Percentiles rank a stretch among this genome's conserved stretches.
These are phyloP conservation scores for Hericium coralloides DNA, from an alignment of 768 basidiomycete genomes.

Conservation along the genomic window DNA sequence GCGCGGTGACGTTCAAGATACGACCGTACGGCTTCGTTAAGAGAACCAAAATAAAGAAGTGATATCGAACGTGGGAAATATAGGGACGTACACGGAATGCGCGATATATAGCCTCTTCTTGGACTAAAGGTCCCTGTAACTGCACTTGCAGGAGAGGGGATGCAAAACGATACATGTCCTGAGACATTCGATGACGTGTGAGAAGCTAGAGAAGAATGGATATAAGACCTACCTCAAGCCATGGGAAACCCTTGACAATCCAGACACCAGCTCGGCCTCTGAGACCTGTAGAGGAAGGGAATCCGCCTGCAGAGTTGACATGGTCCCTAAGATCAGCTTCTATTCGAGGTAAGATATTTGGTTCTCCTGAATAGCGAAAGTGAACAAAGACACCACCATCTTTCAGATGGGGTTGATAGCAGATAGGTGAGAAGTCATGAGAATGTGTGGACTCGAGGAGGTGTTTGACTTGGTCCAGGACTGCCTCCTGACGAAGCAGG, in stretches of 20 bases:
- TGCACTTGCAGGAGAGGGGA: conserved; percentile 63
- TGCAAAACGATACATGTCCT: conserved; percentile 85
- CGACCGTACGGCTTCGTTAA: conserved; percentile 65
- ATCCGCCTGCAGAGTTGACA: conserved; percentile 39
- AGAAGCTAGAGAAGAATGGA: not conserved
- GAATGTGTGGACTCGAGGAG: conserved; percentile 41
- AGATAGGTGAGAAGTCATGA: conserved; percentile 52
- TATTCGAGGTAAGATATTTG: conserved; percentile 32
- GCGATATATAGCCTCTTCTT: conserved; percentile 71
- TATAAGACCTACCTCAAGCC: conserved; percentile 54
- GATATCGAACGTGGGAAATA: not conserved
- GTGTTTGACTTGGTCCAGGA: conserved; percentile 38
- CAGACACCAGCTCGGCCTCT: conserved; percentile 43
- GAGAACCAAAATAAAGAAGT: not conserved
- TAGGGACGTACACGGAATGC: conserved; percentile 55
- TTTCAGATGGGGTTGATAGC: conserved; percentile 58
- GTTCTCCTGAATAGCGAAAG: conserved; percentile 46
- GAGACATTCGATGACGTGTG: not conserved
- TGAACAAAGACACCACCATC: conserved; percentile 83
- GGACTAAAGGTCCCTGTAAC: conserved; percentile 85
- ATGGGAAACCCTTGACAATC: conserved; percentile 72
- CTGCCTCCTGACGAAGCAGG: conserved; percentile 45
- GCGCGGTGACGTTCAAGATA: conserved; percentile 56
- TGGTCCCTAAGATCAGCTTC: conserved; percentile 38
- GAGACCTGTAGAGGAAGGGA: conserved; percentile 57